These are phyloP conservation scores for Debaryomyces fabryi DNA, from an alignment of 1,139 yeast species.

Conservation along the genomic window DNA sequence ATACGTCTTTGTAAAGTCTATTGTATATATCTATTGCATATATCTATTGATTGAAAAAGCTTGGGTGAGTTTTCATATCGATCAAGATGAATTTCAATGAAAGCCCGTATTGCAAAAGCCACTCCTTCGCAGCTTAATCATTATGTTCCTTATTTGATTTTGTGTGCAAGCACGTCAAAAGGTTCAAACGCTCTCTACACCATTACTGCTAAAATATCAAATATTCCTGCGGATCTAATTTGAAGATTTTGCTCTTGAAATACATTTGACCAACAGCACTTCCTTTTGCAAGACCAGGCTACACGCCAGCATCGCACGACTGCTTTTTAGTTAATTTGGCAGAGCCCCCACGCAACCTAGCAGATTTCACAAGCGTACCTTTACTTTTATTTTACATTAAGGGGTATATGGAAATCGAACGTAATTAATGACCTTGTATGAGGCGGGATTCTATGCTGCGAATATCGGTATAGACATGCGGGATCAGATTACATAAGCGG, in stretches of 20 bases:
- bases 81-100: not conserved
- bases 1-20: not conserved
- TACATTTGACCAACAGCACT: not conserved
- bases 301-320: not conserved
- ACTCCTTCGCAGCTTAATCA: not conserved
- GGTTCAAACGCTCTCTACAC: not conserved
- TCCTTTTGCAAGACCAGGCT: not conserved
- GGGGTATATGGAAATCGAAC: not conserved
- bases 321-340: not conserved
- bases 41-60: not conserved
- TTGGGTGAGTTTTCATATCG: too few species aligned
- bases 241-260: not conserved
- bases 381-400: not conserved
- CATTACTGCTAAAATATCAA: not conserved
- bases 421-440: not conserved
- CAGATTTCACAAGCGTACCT: not conserved
- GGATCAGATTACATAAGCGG: not conserved
- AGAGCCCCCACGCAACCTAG: not conserved
- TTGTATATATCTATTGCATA: not conserved
- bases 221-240: not conserved
- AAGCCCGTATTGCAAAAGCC: not conserved
- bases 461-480: constrained; percentile 1
- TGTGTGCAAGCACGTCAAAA: not conserved
- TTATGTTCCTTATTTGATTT: not conserved
- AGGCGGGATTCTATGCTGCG: constrained; percentile 1